Evolutionary conservation across 768 basidiomycete genomes (phyloP).

Genomic region (Tylopilus sp.): DNA sequence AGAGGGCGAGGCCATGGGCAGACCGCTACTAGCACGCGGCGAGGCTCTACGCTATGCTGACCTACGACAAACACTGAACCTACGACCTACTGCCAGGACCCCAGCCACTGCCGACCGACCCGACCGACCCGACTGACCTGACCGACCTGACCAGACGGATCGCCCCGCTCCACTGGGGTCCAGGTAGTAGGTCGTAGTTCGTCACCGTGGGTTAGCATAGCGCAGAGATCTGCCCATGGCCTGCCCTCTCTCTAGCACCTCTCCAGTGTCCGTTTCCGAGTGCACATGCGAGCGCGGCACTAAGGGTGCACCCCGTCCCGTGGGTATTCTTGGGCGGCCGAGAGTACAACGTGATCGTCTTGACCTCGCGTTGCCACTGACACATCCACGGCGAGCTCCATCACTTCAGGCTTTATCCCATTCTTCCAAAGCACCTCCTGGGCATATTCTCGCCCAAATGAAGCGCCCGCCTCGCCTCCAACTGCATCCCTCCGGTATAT

Average conservation of each 20-base stretch:
- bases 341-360: conserved; percentile 48
- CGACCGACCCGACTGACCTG: too few relatives aligned
- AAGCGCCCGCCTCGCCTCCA: conserved; percentile 44
- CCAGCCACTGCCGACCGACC: too few relatives aligned
- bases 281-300: conserved; percentile 70
- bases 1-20: too few relatives aligned
- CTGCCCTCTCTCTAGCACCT: neutral
- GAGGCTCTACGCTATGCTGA: too few relatives aligned
- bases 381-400: conserved; percentile 59
- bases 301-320: conserved; percentile 92
- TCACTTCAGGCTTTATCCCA: conserved; percentile 2
- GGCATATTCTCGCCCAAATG: conserved; percentile 51
- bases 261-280: conserved; percentile 52
- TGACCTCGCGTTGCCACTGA: conserved; percentile 40
- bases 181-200: too few relatives aligned
- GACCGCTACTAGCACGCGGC: too few relatives aligned
- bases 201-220: too few relatives aligned
- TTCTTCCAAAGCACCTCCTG: conserved; percentile 48
- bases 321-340: conserved; percentile 74
- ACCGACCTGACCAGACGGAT: too few relatives aligned
- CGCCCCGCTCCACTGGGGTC: too few relatives aligned
- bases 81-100: too few relatives aligned
- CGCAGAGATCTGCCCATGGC: too few relatives aligned
- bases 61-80: too few relatives aligned
- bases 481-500: conserved; percentile 28